Evolutionary conservation across 352 stramenopile genomes (phyloP).

Genomic region (Pythium phragmitis): DNA sequence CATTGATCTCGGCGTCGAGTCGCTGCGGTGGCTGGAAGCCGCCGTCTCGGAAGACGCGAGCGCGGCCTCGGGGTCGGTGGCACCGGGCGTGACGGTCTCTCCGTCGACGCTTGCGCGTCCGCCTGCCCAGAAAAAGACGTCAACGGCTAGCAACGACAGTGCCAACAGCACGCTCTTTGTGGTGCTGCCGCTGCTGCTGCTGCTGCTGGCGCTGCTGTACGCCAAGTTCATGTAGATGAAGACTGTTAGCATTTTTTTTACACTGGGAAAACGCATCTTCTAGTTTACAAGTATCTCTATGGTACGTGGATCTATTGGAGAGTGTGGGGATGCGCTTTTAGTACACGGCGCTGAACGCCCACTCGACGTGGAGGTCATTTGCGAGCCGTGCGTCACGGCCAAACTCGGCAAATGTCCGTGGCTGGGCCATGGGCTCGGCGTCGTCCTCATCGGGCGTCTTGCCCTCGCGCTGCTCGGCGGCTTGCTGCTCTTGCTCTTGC

Average conservation of each 20-base stretch:
- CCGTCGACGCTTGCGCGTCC: slow-evolving; percentile 13
- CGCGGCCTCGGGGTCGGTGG: not conserved
- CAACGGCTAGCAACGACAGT: not conserved
- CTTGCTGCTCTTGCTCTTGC: slow-evolving; percentile 20
- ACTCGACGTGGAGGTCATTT: slow-evolving; percentile 62
- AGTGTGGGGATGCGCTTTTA: slow-evolving; percentile 26
- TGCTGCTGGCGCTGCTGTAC: slow-evolving; percentile 31
- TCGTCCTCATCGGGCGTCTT: not conserved
- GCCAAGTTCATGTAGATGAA: slow-evolving; percentile 7
- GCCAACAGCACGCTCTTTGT: slow-evolving; percentile 27
- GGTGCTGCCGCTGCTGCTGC: slow-evolving; percentile 36
- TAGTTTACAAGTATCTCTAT: slow-evolving; percentile 18
- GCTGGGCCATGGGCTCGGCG: slow-evolving; percentile 2
- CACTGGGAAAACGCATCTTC: slow-evolving; percentile 14
- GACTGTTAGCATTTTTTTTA: slow-evolving; percentile 2
- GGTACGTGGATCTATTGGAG: slow-evolving; percentile 13
- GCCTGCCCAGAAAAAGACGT: not conserved
- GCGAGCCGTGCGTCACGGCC: slow-evolving; percentile 62
- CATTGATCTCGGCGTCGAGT: slow-evolving; percentile 14
- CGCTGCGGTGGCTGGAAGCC: slow-evolving; percentile 23
- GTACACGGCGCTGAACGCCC: slow-evolving; percentile 79
- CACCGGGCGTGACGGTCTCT: slow-evolving; percentile 10
- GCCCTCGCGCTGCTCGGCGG: slow-evolving; percentile 1
- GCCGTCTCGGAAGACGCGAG: not conserved
- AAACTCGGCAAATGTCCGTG: slow-evolving; percentile 77